These are phyloP conservation scores for Dalbergia cochinchinensis DNA, from an alignment of 306 rosid genomes.

Conservation along the genomic window DNA sequence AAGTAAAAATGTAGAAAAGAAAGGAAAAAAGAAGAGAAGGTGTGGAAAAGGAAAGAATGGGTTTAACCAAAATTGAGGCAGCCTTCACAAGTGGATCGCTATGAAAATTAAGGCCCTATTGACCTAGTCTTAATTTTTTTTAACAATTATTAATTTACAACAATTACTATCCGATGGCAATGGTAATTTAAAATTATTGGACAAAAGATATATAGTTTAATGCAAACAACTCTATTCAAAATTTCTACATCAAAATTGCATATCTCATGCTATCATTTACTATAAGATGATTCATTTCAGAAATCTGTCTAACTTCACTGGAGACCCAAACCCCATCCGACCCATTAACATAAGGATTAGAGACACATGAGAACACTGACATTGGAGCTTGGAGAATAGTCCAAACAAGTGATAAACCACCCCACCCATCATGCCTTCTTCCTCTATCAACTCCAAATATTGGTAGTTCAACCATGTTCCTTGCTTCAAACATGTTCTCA, in stretches of 20 bases:
- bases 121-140: too few species aligned
- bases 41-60: too few species aligned
- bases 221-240: neutral
- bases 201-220: neutral
- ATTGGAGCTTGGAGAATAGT: constrained; percentile 72
- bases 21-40: neutral
- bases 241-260: constrained; percentile 81
- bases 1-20: neutral
- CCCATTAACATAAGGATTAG: constrained; percentile 63
- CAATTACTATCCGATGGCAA: neutral
- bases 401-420: constrained; percentile 61
- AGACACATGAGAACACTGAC: constrained; percentile 71
- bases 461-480: constrained; percentile 53
- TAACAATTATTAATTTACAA: too few species aligned
- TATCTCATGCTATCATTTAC: constrained; percentile 88
- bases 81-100: too few species aligned
- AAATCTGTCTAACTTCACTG: constrained; percentile 65
- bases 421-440: constrained; percentile 54
- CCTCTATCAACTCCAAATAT: constrained; percentile 39
- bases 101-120: too few species aligned
- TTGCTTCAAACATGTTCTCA: constrained; percentile 73
- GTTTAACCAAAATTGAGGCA: too few species aligned
- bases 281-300: constrained; percentile 88
- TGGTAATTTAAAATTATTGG: neutral
- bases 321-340: constrained; percentile 77